Conservation (phyloP, 2,329 filamentous ascomycete species). For the Cyphellophora europaea region DNA sequence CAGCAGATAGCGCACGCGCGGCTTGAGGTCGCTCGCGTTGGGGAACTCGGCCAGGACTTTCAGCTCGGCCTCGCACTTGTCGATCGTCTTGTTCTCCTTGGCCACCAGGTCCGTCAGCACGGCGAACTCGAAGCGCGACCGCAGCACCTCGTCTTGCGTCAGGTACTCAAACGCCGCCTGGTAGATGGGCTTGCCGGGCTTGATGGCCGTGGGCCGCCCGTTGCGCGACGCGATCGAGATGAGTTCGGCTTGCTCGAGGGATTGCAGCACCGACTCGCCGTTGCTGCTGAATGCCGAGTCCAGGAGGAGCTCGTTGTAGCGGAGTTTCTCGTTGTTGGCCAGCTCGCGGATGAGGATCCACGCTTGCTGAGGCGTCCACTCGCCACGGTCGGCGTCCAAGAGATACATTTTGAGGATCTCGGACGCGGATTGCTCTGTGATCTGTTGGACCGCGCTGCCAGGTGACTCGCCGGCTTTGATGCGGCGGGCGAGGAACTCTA, state of each 20-base stretch:
- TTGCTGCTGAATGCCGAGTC: conserved; percentile 63
- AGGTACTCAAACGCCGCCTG: conserved; percentile 70
- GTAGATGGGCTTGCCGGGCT: conserved; percentile 77
- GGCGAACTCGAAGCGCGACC: conserved; percentile 62
- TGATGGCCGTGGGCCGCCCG: conserved; percentile 69
- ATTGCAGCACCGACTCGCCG: conserved; percentile 67
- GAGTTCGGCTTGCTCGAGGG: conserved; percentile 75
- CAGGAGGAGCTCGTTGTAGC: conserved; percentile 80
- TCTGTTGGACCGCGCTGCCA: conserved; percentile 68
- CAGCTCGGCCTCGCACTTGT: conserved; percentile 72
- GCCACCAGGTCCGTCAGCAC: conserved; percentile 60
- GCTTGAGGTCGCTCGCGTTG: conserved; percentile 58
- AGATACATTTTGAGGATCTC: conserved; percentile 94
- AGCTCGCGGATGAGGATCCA: conserved; percentile 81
- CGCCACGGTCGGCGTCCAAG: conserved; percentile 49
- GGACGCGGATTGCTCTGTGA: conserved; percentile 77
- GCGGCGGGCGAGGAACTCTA: conserved; percentile 85
- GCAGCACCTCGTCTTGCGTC: conserved; percentile 61
- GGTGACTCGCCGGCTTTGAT: conserved; percentile 82
- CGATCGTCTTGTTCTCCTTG: conserved; percentile 63
- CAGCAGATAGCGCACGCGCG: conserved; percentile 63
- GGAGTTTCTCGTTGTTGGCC: conserved; percentile 52
- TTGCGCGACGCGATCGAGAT: conserved; percentile 65
- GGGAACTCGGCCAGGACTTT: conserved; percentile 60
- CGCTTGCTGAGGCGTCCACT: conserved; percentile 77